Conservation (phyloP, 495 filamentous ascomycete species). For the Aspergillus nidulans region DNA sequence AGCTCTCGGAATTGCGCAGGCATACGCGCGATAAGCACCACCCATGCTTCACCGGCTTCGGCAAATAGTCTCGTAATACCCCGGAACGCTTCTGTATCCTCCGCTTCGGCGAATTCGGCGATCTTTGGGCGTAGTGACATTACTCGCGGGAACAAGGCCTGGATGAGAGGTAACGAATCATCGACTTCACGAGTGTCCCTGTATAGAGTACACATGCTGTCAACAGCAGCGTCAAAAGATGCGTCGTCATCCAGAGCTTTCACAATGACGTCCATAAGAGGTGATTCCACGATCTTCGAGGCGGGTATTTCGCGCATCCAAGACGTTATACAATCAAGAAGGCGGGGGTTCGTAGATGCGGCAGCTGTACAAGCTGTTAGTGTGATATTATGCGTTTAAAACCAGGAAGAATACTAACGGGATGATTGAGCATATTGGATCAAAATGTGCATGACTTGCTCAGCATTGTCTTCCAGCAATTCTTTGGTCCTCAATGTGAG, state of each 20-base stretch:
- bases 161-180: constrained; percentile 76
- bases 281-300: constrained; percentile 75
- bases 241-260: constrained; percentile 66
- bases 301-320: constrained; percentile 92
- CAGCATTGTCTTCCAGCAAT: constrained; percentile 83
- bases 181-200: constrained; percentile 86
- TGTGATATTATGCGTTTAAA: not conserved
- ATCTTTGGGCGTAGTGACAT: constrained; percentile 78
- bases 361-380: constrained; percentile 31
- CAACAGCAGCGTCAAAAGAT: constrained; percentile 86
- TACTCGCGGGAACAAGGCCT: constrained; percentile 77
- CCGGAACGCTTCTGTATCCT: constrained; percentile 84
- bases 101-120: constrained; percentile 63
- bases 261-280: constrained; percentile 76
- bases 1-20: constrained; percentile 77
- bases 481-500: constrained; percentile 75
- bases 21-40: constrained; percentile 78
- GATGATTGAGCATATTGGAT: constrained; percentile 88
- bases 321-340: constrained; percentile 91
- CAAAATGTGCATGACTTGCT: constrained; percentile 77
- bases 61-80: constrained; percentile 85
- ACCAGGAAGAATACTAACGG: constrained; percentile 48
- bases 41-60: constrained; percentile 93
- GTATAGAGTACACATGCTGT: constrained; percentile 87
- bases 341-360: constrained; percentile 80